These are phyloP conservation scores for Paxillus involutus DNA, from an alignment of 768 basidiomycete species.

Conservation along the genomic window DNA sequence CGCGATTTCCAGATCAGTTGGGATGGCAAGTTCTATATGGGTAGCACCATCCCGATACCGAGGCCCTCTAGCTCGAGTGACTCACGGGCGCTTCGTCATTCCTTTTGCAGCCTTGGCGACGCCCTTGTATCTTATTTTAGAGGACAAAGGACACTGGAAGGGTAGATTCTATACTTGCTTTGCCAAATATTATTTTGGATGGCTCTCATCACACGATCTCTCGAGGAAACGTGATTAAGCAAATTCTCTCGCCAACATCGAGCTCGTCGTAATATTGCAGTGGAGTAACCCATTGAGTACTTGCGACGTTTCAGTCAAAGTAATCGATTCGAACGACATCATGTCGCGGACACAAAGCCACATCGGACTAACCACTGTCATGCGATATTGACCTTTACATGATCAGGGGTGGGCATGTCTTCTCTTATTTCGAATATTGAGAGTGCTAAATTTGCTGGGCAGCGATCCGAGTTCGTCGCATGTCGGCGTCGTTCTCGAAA, in stretches of 20 bases:
- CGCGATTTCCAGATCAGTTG: not conserved
- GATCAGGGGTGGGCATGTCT: conserved; percentile 1
- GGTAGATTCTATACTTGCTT: not conserved
- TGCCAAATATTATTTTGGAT: not conserved
- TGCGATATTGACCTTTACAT: not conserved
- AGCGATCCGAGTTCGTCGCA: not conserved
- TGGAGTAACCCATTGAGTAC: no score
- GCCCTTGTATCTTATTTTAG: not conserved
- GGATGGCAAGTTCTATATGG: not conserved
- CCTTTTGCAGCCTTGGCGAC: not conserved
- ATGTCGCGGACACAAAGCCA: not conserved
- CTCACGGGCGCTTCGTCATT: not conserved
- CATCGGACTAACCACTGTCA: no score
- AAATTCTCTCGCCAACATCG: not conserved
- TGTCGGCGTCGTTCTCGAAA: not conserved
- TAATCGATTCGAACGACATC: no score
- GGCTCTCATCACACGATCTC: not conserved
- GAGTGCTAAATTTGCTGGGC: conserved; percentile 4
- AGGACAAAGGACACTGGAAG: not conserved
- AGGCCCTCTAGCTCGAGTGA: not conserved
- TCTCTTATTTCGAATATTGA: not conserved
- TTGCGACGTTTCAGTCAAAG: no score
- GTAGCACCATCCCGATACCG: not conserved
- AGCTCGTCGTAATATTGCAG: no score
- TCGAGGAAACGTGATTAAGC: not conserved